A percentile compares a stretch with the other conserved stretches of the same genome.
Conservation (phyloP, 192 early-diverging fungal species). For the Podila minutissima region DNA sequence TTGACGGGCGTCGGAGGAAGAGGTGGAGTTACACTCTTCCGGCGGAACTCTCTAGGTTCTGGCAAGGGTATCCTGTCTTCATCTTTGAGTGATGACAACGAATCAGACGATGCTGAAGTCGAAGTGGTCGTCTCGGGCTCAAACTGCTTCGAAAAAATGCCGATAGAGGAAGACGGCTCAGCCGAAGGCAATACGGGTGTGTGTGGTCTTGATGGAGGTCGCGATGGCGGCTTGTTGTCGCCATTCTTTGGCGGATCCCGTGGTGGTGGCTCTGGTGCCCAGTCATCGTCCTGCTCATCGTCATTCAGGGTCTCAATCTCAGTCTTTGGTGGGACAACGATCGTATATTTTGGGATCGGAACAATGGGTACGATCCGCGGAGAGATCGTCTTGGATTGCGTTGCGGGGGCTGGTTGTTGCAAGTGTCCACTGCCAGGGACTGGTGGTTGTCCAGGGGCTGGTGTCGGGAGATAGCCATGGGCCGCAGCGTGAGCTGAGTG, state of each 20-base stretch:
- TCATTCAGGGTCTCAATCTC: constrained; percentile 12
- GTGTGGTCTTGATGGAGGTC: background rate
- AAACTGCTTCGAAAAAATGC: background rate
- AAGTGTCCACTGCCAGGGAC: background rate
- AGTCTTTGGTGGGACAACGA: constrained; percentile 28
- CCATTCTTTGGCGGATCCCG: constrained; percentile 12
- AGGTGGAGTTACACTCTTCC: constrained; percentile 16
- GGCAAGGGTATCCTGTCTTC: constrained; percentile 30
- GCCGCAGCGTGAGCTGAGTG: constrained; percentile 29
- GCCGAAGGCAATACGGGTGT: background rate
- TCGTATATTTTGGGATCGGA: constrained; percentile 33
- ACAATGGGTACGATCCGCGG: constrained; percentile 42
- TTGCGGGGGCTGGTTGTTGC: background rate
- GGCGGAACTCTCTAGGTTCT: constrained; percentile 37
- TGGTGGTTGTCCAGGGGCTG: background rate
- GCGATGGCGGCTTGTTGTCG: background rate
- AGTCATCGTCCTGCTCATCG: constrained; percentile 20
- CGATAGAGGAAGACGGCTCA: background rate
- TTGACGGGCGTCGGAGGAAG: background rate
- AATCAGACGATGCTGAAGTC: background rate
- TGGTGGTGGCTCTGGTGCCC: constrained; percentile 39
- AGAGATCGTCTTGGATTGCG: constrained; percentile 32
- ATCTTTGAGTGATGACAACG: background rate
- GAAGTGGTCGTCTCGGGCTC: background rate
- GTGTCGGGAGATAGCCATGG: constrained; percentile 24